Conservation (phyloP, 2,329 filamentous ascomycete species). For the Balansia obtecta region DNA sequence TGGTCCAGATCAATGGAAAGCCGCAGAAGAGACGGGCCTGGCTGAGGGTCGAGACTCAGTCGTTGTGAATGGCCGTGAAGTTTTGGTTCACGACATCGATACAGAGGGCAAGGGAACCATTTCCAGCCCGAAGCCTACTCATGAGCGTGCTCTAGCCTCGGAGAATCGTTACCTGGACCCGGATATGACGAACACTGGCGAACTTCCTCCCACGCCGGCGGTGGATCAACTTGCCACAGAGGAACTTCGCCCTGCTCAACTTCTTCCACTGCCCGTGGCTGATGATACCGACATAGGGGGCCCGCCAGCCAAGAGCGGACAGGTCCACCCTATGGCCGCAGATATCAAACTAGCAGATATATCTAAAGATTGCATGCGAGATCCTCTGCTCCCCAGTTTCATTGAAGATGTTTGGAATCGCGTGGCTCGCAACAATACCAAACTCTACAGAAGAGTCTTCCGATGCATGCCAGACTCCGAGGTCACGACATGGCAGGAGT, state of each 20-base stretch:
- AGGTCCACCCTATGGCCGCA: constrained; percentile 41
- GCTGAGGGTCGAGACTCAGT: constrained; percentile 59
- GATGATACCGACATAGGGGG: constrained; percentile 80
- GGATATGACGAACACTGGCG: constrained; percentile 28
- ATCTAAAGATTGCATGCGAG: constrained; percentile 85
- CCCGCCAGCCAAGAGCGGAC: constrained; percentile 37
- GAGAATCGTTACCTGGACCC: constrained; percentile 21
- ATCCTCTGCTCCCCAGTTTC: constrained; percentile 73
- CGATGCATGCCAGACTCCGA: constrained; percentile 95
- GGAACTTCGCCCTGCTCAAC: constrained; percentile 53
- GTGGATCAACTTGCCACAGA: constrained; percentile 48
- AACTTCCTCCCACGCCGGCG: constrained; percentile 45
- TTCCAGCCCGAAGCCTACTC: constrained; percentile 25
- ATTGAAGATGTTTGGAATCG: constrained; percentile 80
- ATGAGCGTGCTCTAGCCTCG: constrained; percentile 13
- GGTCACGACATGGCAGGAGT: constrained; percentile 85
- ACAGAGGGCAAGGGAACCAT: constrained; percentile 52
- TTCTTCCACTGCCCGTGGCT: constrained; percentile 54
- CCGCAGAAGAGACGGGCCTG: constrained; percentile 45
- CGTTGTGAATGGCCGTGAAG: constrained; percentile 55
- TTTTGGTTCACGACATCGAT: constrained; percentile 52
- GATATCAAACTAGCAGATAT: constrained; percentile 66
- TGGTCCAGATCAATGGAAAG: constrained; percentile 64
- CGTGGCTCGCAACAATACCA: constrained; percentile 88
- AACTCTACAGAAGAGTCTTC: constrained; percentile 86